Percentiles rank a stretch among this genome's conserved stretches.
These are phyloP conservation scores for Fusarium pilosicola DNA, from an alignment of 2,329 filamentous ascomycete species.

Conservation along the genomic window DNA sequence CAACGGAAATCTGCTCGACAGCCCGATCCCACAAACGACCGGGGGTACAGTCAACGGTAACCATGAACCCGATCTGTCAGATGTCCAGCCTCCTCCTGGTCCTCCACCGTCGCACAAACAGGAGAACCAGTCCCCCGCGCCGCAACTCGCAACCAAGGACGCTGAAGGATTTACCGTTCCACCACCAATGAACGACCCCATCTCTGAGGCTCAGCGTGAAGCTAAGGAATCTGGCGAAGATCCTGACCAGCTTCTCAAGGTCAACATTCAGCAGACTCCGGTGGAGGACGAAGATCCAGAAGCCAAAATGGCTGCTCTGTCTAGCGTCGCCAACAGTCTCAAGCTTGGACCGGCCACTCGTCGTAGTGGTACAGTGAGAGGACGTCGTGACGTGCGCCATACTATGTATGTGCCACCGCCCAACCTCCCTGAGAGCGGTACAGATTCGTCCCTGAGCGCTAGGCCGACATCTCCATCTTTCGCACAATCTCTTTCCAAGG, in stretches of 20 bases:
- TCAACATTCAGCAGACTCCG: constrained; percentile 82
- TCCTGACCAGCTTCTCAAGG: constrained; percentile 75
- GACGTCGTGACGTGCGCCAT: constrained; percentile 90
- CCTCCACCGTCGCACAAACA: constrained; percentile 58
- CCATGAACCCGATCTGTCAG: constrained; percentile 58
- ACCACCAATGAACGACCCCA: constrained; percentile 68
- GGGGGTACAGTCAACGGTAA: constrained; percentile 59
- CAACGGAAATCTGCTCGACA: constrained; percentile 45
- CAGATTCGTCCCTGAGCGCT: constrained; percentile 34
- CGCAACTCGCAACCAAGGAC: constrained; percentile 64
- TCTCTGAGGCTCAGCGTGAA: constrained; percentile 79
- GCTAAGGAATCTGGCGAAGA: constrained; percentile 62
- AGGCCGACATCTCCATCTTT: constrained; percentile 37
- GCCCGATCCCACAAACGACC: constrained; percentile 42
- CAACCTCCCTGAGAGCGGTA: constrained; percentile 49
- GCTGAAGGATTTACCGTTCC: constrained; percentile 82
- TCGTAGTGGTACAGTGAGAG: constrained; percentile 80
- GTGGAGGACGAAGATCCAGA: constrained; percentile 82
- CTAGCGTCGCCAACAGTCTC: constrained; percentile 79
- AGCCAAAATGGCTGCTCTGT: constrained; percentile 77
- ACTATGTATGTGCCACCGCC: constrained; percentile 80
- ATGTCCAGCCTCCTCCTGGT: constrained; percentile 62
- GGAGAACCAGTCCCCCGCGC: constrained; percentile 48
- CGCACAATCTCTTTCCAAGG: constrained; percentile 38
- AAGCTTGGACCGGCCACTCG: constrained; percentile 73